A percentile compares a stretch with the other conserved stretches of the same genome.
phyloP scores from a whole-genome alignment of 306 rosid species.

The Fragaria ananassa region DNA sequence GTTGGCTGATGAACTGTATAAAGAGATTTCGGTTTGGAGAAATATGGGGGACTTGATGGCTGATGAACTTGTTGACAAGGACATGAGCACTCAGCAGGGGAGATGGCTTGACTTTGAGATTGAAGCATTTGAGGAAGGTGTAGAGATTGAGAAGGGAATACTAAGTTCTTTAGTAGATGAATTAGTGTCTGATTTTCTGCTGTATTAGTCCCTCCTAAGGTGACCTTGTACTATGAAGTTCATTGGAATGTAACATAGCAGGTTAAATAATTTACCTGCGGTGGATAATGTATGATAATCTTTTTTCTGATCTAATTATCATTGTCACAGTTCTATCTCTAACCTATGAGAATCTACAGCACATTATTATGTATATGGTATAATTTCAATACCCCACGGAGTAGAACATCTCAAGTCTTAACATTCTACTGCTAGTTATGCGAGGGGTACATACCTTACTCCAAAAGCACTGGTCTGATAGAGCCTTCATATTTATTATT shows the following conservation, averaged over 20 bases:
- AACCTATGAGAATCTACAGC: not conserved
- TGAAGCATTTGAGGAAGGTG: constrained; percentile 65
- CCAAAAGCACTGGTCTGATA: not conserved
- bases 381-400: not conserved
- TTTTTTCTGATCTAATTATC: not conserved
- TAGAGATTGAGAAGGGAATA: constrained; percentile 54
- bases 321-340: not conserved
- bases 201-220: constrained; percentile 26
- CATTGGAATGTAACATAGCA: constrained; percentile 6
- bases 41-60: constrained; percentile 57
- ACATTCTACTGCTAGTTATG: not conserved
- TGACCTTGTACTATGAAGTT: not conserved
- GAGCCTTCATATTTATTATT: not conserved
- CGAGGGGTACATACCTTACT: not conserved
- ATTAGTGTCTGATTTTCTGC: constrained; percentile 56
- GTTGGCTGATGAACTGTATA: constrained; percentile 58
- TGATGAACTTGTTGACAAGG: constrained; percentile 72
- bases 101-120: constrained; percentile 68
- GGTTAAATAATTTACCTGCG: constrained; percentile 16
- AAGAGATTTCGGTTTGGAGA: constrained; percentile 54
- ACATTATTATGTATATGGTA: not conserved
- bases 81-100: constrained; percentile 71
- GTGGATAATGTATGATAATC: constrained; percentile 16
- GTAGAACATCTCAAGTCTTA: not conserved
- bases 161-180: constrained; percentile 53